Evolutionary conservation across 1,139 yeast species (phyloP), one percentile per base, ranked within the genome.

Genomic region (Pneumocystis carinii): DNA sequence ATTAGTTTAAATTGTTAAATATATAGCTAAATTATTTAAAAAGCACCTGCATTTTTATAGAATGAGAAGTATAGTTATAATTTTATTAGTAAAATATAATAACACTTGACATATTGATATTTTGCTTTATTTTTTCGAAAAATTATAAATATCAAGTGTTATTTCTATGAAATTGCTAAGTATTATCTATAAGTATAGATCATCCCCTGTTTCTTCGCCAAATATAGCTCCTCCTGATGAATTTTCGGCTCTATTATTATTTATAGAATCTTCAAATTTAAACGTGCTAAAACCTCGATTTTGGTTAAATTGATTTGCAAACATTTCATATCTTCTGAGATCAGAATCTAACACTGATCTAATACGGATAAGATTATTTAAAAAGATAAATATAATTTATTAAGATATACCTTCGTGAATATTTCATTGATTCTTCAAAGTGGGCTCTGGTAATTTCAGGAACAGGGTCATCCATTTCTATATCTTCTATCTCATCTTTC

Each of bases 341-440:
- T 94, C 98, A 60, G 97, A 87, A 74, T 94, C 98, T 60, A 95
- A 85, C 64, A 94, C 59, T 12, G 41, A 39, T 57, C 41, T 37
- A 55, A 39, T 37, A 37, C 10, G 12, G 15, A 19, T 37, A 8
- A 19, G 12, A 37, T 17, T 56, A 14, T 19, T 29, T 19, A 39
- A 29, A 39, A 57, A 27, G 5, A 53, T 14, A 37, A 48, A 19
- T 42, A 24, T 24, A 19, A 48, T 48, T 48, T 24, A 41, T 17
- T 17, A 48, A 57, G 27, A 57, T 98, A 64, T 97, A 90, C 72
- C 97, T 87, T 77, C 90, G 87, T 64, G 98, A 98, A 1, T 97
- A 90, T 84, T 90, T 90, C 98, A 94, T 94, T 62, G 99, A 98
- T 79, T 92, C 98, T 76, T 94, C 96, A 72, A 94, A 89, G 75